Evolutionary conservation across 768 basidiomycete species (phyloP).

Genomic region (Suillus spraguei): DNA sequence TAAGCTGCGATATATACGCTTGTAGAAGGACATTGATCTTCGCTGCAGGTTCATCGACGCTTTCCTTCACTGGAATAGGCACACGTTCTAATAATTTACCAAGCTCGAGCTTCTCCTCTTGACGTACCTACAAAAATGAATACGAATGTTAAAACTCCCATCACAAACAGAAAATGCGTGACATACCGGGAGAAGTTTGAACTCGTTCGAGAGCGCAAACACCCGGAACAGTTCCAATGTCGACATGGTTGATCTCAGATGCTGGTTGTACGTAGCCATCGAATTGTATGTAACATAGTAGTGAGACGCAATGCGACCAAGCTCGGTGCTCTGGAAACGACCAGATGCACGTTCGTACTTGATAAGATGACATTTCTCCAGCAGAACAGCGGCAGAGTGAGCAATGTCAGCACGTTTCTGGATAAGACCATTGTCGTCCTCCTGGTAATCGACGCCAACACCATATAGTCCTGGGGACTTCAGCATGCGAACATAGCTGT

Average conservation of each 20-base stretch:
- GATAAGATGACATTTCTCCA: constrained; percentile 93
- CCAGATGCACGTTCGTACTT: constrained; percentile 92
- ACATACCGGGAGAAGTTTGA: constrained; percentile 82
- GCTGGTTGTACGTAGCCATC: constrained; percentile 97
- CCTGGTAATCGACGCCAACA: constrained; percentile 87
- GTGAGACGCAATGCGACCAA: constrained; percentile 92
- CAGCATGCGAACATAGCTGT: constrained; percentile 90
- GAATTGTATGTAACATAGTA: constrained; percentile 95
- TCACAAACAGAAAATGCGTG: neutral
- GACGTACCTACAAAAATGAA: constrained; percentile 52
- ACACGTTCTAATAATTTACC: constrained; percentile 90
- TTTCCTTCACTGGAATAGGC: constrained; percentile 96
- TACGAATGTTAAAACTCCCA: neutral
- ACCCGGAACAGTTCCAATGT: constrained; percentile 92
- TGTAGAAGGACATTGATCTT: constrained; percentile 98
- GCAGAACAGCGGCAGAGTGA: constrained; percentile 88
- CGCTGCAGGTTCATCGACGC: constrained; percentile 93
- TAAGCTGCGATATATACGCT: constrained; percentile 91
- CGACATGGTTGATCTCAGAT: constrained; percentile 85
- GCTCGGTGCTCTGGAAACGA: constrained; percentile 89
- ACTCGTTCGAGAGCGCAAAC: constrained; percentile 94
- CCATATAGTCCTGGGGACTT: constrained; percentile 86
- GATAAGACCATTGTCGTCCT: constrained; percentile 78
- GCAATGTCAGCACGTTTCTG: constrained; percentile 95
- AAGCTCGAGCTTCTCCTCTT: constrained; percentile 86